A percentile compares a stretch with the other conserved stretches of the same genome.
phyloP scores from a whole-genome alignment of 2,329 filamentous ascomycete genomes.

The Chaetomiaceae sp. region DNA sequence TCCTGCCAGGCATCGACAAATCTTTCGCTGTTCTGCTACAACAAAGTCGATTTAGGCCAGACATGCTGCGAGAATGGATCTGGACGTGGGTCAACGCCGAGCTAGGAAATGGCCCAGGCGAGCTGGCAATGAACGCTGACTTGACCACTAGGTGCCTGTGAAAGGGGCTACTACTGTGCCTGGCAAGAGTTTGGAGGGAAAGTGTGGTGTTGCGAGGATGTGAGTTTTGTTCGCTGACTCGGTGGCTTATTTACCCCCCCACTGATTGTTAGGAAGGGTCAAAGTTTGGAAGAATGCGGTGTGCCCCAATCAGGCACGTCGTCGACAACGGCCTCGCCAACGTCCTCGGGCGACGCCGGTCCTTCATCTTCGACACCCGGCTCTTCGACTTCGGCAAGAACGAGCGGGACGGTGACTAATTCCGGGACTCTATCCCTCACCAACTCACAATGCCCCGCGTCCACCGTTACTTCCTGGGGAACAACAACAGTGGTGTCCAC shows the following conservation, averaged over 20 bases:
- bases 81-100: slow-evolving; percentile 18
- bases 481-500: slow-evolving; percentile 18
- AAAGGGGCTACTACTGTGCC: slow-evolving; percentile 25
- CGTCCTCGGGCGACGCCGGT: neutral
- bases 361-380: neutral
- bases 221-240: neutral
- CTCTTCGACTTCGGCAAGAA: neutral
- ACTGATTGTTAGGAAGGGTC: slow-evolving; percentile 12
- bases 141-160: slow-evolving; percentile 20
- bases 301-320: neutral
- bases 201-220: slow-evolving; percentile 26
- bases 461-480: slow-evolving; percentile 16
- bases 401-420: neutral
- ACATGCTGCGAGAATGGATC: slow-evolving; percentile 27
- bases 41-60: slow-evolving; percentile 23
- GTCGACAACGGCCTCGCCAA: neutral
- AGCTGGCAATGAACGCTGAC: neutral
- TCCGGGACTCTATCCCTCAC: neutral
- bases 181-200: slow-evolving; percentile 24
- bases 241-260: neutral
- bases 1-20: slow-evolving; percentile 24
- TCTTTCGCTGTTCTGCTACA: slow-evolving; percentile 28
- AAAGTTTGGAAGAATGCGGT: slow-evolving; percentile 22
- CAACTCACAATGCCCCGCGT: neutral
- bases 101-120: neutral